phyloP scores from a whole-genome alignment of 768 basidiomycete genomes.

The Naganishia antarctica region DNA sequence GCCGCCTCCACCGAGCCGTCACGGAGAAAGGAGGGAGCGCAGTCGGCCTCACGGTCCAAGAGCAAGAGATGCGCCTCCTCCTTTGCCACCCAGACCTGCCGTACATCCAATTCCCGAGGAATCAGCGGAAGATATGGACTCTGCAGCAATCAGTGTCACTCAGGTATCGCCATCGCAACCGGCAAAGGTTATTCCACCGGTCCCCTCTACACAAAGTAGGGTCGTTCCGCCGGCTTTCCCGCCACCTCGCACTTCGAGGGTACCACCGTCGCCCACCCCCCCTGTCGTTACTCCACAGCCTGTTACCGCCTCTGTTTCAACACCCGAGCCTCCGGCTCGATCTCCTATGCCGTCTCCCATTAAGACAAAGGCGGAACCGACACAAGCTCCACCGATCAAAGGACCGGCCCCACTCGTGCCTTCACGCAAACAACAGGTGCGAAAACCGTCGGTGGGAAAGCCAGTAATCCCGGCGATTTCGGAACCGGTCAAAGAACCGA shows the following conservation, averaged over 20 bases:
- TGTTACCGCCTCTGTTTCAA: no score
- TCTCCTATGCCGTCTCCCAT: not conserved
- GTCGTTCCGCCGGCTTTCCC: constrained; percentile 3
- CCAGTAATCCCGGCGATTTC: not conserved
- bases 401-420: not conserved
- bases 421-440: not conserved
- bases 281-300: not conserved
- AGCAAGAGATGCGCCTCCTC: constrained; percentile 21
- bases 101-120: constrained; percentile 5
- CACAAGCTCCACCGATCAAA: not conserved
- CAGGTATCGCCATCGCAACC: no score
- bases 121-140: not conserved
- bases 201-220: no score
- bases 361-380: not conserved
- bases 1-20: constrained; percentile 14
- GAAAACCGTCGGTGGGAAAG: constrained; percentile 7
- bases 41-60: constrained; percentile 26
- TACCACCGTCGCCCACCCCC: not conserved
- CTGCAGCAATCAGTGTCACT: no score
- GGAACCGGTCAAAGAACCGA: constrained; percentile 10
- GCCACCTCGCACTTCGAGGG: no score
- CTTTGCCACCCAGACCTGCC: constrained; percentile 25
- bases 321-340: not conserved
- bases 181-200: no score
- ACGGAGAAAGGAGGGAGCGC: constrained; percentile 9